A percentile compares a stretch with the other conserved stretches of the same genome.
phyloP scores from a whole-genome alignment of 371 early-diverging fungal genomes.

The Dichotomocladium elegans region DNA sequence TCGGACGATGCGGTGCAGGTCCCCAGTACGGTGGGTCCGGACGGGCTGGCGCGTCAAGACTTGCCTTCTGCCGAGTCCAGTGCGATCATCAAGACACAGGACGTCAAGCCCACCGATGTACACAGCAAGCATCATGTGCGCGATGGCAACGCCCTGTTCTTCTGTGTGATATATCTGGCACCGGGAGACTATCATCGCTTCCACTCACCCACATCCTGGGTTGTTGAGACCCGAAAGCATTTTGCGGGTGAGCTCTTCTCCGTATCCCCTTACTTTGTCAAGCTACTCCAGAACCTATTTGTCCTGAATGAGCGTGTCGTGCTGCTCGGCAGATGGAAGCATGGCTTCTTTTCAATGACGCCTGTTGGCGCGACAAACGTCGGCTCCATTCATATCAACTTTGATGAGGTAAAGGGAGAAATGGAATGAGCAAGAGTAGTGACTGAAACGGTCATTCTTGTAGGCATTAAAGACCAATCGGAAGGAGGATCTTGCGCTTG shows the following conservation, averaged over 20 bases:
- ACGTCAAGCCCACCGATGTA: constrained; percentile 21
- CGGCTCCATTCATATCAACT: constrained; percentile 89
- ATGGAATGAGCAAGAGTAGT: constrained; percentile 4
- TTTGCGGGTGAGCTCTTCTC: constrained; percentile 93
- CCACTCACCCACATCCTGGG: constrained; percentile 96
- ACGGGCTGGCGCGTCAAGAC: constrained; percentile 33
- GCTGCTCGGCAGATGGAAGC: constrained; percentile 85
- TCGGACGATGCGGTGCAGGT: constrained; percentile 26
- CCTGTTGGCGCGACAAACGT: constrained; percentile 98
- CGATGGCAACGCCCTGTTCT: constrained; percentile 75
- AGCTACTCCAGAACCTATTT: constrained; percentile 81
- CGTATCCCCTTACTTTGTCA: constrained; percentile 88
- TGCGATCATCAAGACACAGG: constrained; percentile 5
- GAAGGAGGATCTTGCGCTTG: constrained; percentile 59
- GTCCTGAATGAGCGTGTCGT: constrained; percentile 95
- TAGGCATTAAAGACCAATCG: constrained; percentile 74
- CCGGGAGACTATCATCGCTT: constrained; percentile 98
- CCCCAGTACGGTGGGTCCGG: constrained; percentile 34
- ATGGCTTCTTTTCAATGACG: constrained; percentile 94
- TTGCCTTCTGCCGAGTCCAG: constrained; percentile 21
- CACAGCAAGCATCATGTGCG: constrained; percentile 42
- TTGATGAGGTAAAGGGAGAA: constrained; percentile 67
- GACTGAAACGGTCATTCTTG: neutral
- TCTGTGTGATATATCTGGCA: constrained; percentile 90
- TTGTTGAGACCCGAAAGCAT: constrained; percentile 80